Evolutionary conservation across 2,329 filamentous ascomycete genomes (phyloP), one percentile per base, ranked within the genome.

Genomic region (Fusarium nematophilum): DNA sequence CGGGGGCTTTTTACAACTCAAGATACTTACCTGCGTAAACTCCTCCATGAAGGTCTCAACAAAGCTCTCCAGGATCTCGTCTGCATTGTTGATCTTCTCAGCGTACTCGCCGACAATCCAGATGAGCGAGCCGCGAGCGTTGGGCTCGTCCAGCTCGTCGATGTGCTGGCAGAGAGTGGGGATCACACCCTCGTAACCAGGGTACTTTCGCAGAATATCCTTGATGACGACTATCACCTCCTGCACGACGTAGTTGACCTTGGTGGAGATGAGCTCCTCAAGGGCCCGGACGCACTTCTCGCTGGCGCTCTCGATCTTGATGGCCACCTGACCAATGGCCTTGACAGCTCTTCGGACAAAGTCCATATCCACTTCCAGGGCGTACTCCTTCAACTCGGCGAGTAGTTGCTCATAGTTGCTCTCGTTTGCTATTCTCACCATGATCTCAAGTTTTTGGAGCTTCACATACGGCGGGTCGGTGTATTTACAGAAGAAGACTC

Each of bases 401-500:
- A 99, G 81, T 21, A 99, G 83, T 73, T 98, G 95, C 72, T 99
- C 95, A 57, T 94, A 94, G 72, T 98, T 99, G 73, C 90, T 90
- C 67, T 97, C 93, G 78, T 97, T 98, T 58, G 94, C 92, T 87
- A 99, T 98, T 75, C 95, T 89, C 40, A 99, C 94, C 95, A 99
- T 98, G 62, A 98, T 98, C 74, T 99, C 95, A 43, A 99, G 86
- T 74, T 99, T 99, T 73, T 97, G 91, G 57, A 99, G 87, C 77
- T 99, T 99, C 70, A 99, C 89, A 74, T 99, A 99, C 17, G 93
- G 93, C 2, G 95, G 94, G 68, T 99, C 95, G 73, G 98, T 98
- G 81, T 99, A 99, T 79, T 99, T 99, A 89, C 95, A 99, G 80
- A 99, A 99, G 80, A 99, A 99, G 8, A 99, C 95, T 37, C 95